Evolutionary conservation across 2,329 filamentous ascomycete species (phyloP).

Genomic region (Tolypocladium tundrense): DNA sequence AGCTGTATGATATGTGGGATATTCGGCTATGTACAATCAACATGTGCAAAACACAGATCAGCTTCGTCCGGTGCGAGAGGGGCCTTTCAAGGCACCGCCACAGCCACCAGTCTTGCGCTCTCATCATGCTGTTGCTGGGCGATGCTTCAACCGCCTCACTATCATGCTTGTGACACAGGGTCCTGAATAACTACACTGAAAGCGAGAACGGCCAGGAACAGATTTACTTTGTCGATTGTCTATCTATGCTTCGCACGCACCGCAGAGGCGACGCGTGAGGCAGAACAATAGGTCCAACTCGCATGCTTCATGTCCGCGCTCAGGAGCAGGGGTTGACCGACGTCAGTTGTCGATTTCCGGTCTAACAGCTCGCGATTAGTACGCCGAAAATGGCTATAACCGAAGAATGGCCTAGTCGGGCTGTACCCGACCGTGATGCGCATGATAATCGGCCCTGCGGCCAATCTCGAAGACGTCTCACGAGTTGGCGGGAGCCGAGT

Average conservation of each 20-base stretch:
- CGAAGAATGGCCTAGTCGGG: not conserved
- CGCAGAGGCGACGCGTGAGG: not conserved
- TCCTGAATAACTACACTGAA: not conserved
- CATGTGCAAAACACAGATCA: not conserved
- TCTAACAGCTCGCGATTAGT: not conserved
- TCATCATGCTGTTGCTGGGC: no score
- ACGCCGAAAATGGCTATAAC: not conserved
- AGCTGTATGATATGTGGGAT: conserved; percentile 17
- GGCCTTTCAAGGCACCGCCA: not conserved
- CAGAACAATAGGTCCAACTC: not conserved
- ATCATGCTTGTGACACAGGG: not conserved
- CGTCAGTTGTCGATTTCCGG: not conserved
- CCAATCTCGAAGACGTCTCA: not conserved
- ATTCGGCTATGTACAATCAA: not conserved
- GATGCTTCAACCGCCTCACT: not conserved
- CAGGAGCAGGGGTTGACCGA: not conserved
- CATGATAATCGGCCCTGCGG: not conserved
- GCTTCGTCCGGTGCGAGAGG: not conserved
- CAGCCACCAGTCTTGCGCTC: not conserved
- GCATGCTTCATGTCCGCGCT: not conserved
- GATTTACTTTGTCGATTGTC: not conserved
- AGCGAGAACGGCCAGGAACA: not conserved
- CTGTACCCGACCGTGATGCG: not conserved
- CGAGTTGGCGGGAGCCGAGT: not conserved
- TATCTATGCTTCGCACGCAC: not conserved